Percentiles rank a stretch among this genome's conserved stretches.
Evolutionary conservation across 2,329 filamentous ascomycete species (phyloP).

Genomic region (Sporothrix pallida): DNA sequence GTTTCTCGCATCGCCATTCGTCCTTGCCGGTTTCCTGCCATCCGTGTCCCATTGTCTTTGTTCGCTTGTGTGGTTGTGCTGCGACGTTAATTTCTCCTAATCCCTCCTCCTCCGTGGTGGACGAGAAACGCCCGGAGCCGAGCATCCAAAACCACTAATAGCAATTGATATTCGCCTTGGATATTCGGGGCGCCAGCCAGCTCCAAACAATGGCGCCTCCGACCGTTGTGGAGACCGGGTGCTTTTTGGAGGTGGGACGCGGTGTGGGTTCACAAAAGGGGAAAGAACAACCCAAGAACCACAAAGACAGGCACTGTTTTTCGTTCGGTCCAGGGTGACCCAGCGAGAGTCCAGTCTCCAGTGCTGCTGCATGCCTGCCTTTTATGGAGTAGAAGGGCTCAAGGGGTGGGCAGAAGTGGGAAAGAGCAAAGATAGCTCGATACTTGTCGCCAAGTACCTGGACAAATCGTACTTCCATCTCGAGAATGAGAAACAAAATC

Average conservation of each 20-base stretch:
- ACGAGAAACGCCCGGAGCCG: slow-evolving; percentile 26
- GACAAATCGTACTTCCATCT: not conserved
- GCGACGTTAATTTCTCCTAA: slow-evolving; percentile 17
- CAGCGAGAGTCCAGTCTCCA: slow-evolving; percentile 4
- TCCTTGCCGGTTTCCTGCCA: not conserved
- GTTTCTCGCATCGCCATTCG: not conserved
- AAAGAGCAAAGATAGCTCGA: slow-evolving; percentile 6
- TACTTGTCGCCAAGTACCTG: slow-evolving; percentile 1
- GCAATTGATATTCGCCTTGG: not conserved
- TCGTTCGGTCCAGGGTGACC: not conserved
- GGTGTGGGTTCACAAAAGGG: slow-evolving; percentile 26
- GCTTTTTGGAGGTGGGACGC: slow-evolving; percentile 9
- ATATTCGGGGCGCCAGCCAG: not conserved
- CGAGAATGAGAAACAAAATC: not conserved
- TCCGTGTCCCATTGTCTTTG: not conserved
- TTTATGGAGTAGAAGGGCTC: not conserved
- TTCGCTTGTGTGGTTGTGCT: slow-evolving; percentile 11
- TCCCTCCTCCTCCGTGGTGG: slow-evolving; percentile 8
- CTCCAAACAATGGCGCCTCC: slow-evolving; percentile 9
- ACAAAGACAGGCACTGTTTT: not conserved
- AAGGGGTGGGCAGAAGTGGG: not conserved
- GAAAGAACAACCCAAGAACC: not conserved
- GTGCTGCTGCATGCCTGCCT: not conserved
- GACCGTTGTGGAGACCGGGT: slow-evolving; percentile 19
- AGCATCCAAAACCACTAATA: not conserved